Percentiles rank a stretch among this genome's conserved stretches.
Evolutionary conservation across 768 basidiomycete species (phyloP).

Genomic region (Sporobolomyces pararoseus): DNA sequence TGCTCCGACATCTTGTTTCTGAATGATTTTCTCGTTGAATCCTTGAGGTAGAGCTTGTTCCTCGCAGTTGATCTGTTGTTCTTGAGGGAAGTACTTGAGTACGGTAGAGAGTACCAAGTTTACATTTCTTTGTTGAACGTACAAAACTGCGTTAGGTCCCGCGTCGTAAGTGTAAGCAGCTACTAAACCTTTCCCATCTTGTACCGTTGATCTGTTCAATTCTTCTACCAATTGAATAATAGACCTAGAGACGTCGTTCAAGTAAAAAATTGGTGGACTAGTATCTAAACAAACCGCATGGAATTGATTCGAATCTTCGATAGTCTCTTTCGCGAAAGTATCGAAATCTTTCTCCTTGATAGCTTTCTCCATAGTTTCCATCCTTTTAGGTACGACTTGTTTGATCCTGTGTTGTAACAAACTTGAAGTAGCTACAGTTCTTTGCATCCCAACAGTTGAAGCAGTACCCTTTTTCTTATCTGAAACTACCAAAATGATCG

Average conservation of each 20-base stretch:
- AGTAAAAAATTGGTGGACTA: conserved; percentile 95
- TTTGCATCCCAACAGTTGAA: conserved; percentile 94
- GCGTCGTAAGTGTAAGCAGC: conserved; percentile 99
- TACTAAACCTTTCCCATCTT: conserved; percentile 64
- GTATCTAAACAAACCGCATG: conserved; percentile 97
- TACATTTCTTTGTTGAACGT: conserved; percentile 72
- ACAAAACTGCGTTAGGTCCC: conserved; percentile 97
- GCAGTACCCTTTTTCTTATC: conserved; percentile 95
- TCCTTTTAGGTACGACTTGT: conserved; percentile 78
- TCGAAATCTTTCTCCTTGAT: conserved; percentile 79
- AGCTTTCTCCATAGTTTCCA: conserved; percentile 74
- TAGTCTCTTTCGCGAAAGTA: conserved; percentile 82
- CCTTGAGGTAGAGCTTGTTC: conserved; percentile 34
- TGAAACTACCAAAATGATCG: conserved; percentile 92
- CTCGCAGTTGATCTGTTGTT: conserved; percentile 46
- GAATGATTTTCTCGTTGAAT: conserved; percentile 42
- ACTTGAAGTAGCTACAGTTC: conserved; percentile 84
- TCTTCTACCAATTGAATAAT: conserved; percentile 88
- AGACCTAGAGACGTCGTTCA: conserved; percentile 94
- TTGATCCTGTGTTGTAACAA: conserved; percentile 85
- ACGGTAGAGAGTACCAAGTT: conserved; percentile 72
- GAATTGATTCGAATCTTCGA: conserved; percentile 98
- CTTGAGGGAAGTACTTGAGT: conserved; percentile 76
- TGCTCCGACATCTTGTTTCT: conserved; percentile 58
- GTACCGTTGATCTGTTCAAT: conserved; percentile 76